Percentiles rank a stretch among this genome's conserved stretches.
Conservation (phyloP, 805 yeast genomes). For the Scheffersomyces coipomensis region DNA sequence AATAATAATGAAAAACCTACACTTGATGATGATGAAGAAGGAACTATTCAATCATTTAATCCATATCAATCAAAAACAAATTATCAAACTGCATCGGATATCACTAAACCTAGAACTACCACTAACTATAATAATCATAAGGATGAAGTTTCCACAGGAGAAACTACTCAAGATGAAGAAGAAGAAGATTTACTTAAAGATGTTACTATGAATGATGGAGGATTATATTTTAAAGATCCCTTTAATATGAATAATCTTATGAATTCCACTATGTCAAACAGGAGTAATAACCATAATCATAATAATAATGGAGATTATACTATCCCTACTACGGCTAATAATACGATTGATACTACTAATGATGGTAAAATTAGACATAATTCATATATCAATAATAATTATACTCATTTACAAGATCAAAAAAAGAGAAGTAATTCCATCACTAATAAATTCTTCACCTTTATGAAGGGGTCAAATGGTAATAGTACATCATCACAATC, state of each 20-base stretch:
- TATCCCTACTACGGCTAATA: neutral
- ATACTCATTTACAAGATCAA: neutral
- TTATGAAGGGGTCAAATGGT: conserved; percentile 10
- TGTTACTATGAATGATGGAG: conserved; percentile 1
- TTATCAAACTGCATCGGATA: too few relatives aligned
- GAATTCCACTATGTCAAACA: too few relatives aligned
- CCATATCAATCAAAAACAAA: conserved; percentile 3
- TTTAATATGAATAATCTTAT: neutral
- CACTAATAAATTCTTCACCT: conserved; percentile 17
- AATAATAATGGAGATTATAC: neutral
- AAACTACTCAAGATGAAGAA: conserved; percentile 6
- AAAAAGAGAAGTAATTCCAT: conserved; percentile 14
- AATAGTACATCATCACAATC: neutral
- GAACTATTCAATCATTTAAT: conserved; percentile 1
- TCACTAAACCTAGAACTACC: neutral
- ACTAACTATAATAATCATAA: neutral
- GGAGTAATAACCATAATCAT: neutral
- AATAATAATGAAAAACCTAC: neutral
- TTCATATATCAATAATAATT: neutral
- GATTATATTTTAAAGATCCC: neutral
- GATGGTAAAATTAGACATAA: neutral
- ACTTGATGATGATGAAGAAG: neutral
- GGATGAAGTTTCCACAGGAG: conserved; percentile 1
- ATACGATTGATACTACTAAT: neutral
- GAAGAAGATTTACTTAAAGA: conserved; percentile 4